Percentiles rank a stretch among this genome's conserved stretches.
phyloP scores from a whole-genome alignment of 345 rosid species.

The Crucihimalaya himalaica region DNA sequence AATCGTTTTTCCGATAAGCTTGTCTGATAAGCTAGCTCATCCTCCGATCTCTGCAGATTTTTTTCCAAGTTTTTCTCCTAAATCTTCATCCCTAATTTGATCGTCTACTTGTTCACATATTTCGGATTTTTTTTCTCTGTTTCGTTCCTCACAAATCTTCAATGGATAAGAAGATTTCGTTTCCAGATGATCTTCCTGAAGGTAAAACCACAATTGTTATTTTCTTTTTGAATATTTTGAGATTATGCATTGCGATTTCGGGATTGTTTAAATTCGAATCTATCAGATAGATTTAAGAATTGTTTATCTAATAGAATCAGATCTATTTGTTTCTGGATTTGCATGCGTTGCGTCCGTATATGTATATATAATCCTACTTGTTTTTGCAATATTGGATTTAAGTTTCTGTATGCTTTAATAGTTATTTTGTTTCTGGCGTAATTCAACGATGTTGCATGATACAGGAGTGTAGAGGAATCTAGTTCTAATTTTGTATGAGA shows the following conservation, averaged over 20 bases:
- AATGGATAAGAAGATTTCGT: conserved; percentile 48
- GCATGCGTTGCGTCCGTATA: no score
- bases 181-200: conserved; percentile 34
- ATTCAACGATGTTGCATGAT: background rate
- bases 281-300: background rate
- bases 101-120: conserved; percentile 42
- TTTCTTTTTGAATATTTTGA: background rate
- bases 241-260: conserved; percentile 5
- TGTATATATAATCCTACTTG: no score
- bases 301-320: background rate
- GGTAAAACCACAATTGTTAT: conserved; percentile 18
- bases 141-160: conserved; percentile 1
- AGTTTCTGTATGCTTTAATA: no score
- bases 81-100: conserved; percentile 46
- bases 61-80: conserved; percentile 50
- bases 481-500: background rate
- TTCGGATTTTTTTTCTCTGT: background rate
- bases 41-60: conserved; percentile 63
- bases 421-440: background rate
- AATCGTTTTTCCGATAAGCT: conserved; percentile 46
- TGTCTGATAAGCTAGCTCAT: conserved; percentile 42
- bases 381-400: background rate
- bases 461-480: background rate
- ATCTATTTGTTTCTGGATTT: background rate
- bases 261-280: background rate